Evolutionary conservation across 1,139 yeast genomes (phyloP), one percentile per base, ranked within the genome.

Genomic region (Ogataea hybrid): DNA sequence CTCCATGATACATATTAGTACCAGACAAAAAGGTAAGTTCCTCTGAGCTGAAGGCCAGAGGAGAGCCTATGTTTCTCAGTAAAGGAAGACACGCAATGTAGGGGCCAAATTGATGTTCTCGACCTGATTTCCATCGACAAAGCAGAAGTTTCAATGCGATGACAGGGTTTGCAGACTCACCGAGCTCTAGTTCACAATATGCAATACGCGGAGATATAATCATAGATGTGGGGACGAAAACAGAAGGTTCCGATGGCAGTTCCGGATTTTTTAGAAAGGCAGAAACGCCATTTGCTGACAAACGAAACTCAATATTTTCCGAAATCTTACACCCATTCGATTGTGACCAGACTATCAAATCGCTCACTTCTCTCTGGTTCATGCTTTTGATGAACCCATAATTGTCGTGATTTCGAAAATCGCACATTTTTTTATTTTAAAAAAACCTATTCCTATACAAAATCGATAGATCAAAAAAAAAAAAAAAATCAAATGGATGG

Each of bases 61-160:
- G 95, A 5, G 84, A 73, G 28, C 72, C 71, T 30, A 81, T 71
- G 15, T 71, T 67, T 4, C 58, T 53, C 2, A 72, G 59, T 0
- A 57, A 44, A 0, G 96, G 95, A 15, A 88, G 68, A 5, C 74
- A 54, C n/a, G 67, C 55, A 25, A 86, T 56, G 54, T 86, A 89
- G 0, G 81, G 75, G 35, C 71, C 35, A 62, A 61, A 48, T 21
- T 35, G 39, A 10, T 34, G 18, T 9, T 28, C 14, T 7, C 15
- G 12, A 14, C 6, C 6, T 35, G 20, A n/a, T 38, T 15, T 3
- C 25, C 49, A 28, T 20, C 43, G 28, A n/a, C 50, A 50, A 2
- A 56, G 25, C 28, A 51, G 56, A 4, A 52, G 37, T 29, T 57
- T 56, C 25, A 55, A 27, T 3, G 52, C 25, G 1, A 46, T 20